phyloP scores from a whole-genome alignment of 2,329 filamentous ascomycete species.

The Chrysoporthe austroafricana region DNA sequence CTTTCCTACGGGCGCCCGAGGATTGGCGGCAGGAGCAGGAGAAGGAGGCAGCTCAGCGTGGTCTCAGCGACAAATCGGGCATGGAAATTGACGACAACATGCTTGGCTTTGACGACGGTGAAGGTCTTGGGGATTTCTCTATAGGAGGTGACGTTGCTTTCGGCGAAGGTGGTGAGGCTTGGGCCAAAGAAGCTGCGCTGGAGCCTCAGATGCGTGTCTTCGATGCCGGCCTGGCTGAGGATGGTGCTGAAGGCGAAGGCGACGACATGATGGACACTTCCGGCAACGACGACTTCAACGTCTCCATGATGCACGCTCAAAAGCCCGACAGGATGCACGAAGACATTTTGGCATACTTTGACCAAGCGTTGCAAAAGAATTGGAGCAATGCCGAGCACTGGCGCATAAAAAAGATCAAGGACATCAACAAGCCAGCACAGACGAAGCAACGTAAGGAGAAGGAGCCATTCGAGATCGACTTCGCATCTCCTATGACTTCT shows the following conservation, averaged over 20 bases:
- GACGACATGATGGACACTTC: conserved; percentile 65
- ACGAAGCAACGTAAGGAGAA: conserved; percentile 85
- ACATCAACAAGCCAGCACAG: conserved; percentile 65
- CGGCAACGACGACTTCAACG: conserved; percentile 69
- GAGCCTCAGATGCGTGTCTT: conserved; percentile 86
- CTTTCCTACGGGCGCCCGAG: conserved; percentile 86
- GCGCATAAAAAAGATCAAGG: conserved; percentile 94
- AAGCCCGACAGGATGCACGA: conserved; percentile 77
- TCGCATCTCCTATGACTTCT: conserved; percentile 73
- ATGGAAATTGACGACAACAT: conserved; percentile 86
- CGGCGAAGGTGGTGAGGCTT: conserved; percentile 93
- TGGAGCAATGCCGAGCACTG: conserved; percentile 99
- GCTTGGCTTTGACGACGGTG: conserved; percentile 80
- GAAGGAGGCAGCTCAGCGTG: conserved; percentile 59
- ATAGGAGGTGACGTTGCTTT: conserved; percentile 77
- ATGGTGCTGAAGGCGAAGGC: conserved; percentile 56
- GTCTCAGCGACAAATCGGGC: conserved; percentile 69
- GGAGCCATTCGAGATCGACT: conserved; percentile 94
- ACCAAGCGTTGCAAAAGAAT: conserved; percentile 94
- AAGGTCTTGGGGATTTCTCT: conserved; percentile 74
- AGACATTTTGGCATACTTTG: conserved; percentile 97
- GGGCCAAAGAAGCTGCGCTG: conserved; percentile 87
- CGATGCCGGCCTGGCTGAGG: conserved; percentile 61
- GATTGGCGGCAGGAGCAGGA: conserved; percentile 78
- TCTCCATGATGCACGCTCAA: conserved; percentile 74